Conservation (phyloP, 2,329 filamentous ascomycete species). For the Sordariomycetes sp. region DNA sequence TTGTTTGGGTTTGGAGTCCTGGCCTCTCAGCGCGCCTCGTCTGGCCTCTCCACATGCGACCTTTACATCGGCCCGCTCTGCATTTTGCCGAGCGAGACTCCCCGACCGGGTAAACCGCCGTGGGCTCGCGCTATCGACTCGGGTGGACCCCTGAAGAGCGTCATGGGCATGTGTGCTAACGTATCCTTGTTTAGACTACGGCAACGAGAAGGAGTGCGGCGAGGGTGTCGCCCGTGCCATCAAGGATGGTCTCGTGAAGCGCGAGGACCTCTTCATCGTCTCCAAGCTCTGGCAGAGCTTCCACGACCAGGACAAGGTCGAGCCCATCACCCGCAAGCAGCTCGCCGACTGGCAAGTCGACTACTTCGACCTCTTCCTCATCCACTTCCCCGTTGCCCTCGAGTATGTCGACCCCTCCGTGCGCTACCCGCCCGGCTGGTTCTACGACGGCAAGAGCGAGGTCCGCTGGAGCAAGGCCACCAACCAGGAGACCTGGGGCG, state of each 20-base stretch:
- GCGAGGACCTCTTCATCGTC: conserved; percentile 83
- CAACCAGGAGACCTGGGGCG: conserved; percentile 74
- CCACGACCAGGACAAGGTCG: conserved; percentile 71
- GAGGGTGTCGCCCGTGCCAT: conserved; percentile 71
- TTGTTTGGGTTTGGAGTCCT: background rate
- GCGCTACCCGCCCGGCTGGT: conserved; percentile 75
- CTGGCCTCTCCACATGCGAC: background rate
- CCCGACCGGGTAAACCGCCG: too few species aligned
- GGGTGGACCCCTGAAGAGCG: too few species aligned
- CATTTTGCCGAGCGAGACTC: conserved; percentile 1
- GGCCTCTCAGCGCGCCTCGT: background rate
- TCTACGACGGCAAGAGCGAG: conserved; percentile 52
- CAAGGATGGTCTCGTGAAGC: conserved; percentile 71
- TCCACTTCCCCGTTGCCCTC: conserved; percentile 83
- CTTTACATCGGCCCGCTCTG: too few species aligned
- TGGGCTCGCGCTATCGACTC: background rate
- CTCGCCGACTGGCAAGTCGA: conserved; percentile 76
- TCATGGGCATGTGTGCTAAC: background rate
- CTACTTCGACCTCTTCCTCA: conserved; percentile 84
- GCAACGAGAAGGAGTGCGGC: conserved; percentile 67
- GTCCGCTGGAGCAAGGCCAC: conserved; percentile 57
- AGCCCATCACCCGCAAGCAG: conserved; percentile 67
- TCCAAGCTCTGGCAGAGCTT: conserved; percentile 92
- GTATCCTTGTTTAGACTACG: conserved; percentile 50
- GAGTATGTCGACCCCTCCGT: conserved; percentile 75